phyloP scores from a whole-genome alignment of 1,284 basidiomycete species.

The Naganishia albida region DNA sequence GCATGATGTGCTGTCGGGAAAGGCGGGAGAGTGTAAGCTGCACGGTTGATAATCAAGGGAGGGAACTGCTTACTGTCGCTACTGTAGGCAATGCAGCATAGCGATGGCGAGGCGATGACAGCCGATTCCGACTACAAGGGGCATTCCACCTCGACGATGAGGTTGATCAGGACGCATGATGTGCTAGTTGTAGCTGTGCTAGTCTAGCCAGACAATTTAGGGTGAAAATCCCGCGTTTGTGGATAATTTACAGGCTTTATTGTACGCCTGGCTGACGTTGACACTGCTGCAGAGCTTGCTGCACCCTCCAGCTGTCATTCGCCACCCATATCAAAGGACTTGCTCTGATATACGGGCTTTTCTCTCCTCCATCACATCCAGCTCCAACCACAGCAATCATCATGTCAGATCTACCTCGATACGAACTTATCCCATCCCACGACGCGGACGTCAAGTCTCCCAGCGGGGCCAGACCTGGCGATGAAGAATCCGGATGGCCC shows the following conservation, averaged over 20 bases:
- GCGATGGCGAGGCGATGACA: no score
- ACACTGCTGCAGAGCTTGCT: no score
- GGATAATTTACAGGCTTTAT: no score
- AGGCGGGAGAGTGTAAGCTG: background rate
- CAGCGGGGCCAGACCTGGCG: conserved; percentile 5
- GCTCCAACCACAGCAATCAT: background rate
- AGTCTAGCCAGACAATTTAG: no score
- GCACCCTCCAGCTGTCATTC: no score
- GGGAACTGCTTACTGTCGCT: background rate
- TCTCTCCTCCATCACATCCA: no score
- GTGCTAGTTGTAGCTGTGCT: no score
- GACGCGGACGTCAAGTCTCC: conserved; percentile 16
- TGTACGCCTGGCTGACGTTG: no score
- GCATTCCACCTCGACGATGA: conserved; percentile 18
- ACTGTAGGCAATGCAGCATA: background rate
- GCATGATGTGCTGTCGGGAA: conserved; percentile 13
- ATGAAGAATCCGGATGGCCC: conserved; percentile 6
- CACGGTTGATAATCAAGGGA: background rate
- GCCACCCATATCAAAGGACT: no score
- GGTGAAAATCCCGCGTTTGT: no score
- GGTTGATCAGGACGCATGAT: conserved; percentile 10
- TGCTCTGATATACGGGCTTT: no score
- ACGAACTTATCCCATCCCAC: conserved; percentile 21
- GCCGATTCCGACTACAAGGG: background rate
- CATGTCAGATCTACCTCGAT: conserved; percentile 24